phyloP scores from a whole-genome alignment of 2,329 filamentous ascomycete genomes.

The Clarireedia sp. region DNA sequence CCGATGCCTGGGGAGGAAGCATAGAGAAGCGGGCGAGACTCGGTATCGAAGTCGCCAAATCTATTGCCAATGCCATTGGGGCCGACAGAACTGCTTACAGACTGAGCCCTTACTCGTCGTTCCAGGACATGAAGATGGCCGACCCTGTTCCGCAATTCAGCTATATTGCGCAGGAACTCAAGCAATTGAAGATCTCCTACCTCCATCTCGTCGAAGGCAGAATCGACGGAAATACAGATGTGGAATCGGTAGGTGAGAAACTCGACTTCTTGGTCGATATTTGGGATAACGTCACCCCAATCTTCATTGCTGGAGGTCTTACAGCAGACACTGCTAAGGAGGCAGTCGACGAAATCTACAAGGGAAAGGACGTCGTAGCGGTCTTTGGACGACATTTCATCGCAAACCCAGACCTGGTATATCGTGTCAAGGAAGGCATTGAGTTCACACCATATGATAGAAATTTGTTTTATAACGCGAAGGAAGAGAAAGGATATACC shows the following conservation, averaged over 20 bases:
- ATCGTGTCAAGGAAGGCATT: slow-evolving; percentile 33
- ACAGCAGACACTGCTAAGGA: slow-evolving; percentile 33
- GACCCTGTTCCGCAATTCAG: slow-evolving; percentile 57
- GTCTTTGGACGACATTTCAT: slow-evolving; percentile 39
- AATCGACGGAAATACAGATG: slow-evolving; percentile 29
- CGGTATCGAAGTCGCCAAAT: slow-evolving; percentile 44
- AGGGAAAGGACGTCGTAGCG: slow-evolving; percentile 31
- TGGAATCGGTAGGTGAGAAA: slow-evolving; percentile 30
- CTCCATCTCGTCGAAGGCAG: slow-evolving; percentile 52
- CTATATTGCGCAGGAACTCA: slow-evolving; percentile 45
- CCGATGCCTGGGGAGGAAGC: slow-evolving; percentile 44
- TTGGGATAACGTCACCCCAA: slow-evolving; percentile 36
- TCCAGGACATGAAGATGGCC: slow-evolving; percentile 56
- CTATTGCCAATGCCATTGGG: slow-evolving; percentile 43
- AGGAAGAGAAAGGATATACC: slow-evolving; percentile 30
- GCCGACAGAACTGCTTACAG: slow-evolving; percentile 47
- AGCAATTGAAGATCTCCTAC: slow-evolving; percentile 48
- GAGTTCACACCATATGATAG: slow-evolving; percentile 35
- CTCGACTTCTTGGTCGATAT: slow-evolving; percentile 38
- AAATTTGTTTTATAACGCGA: slow-evolving; percentile 30
- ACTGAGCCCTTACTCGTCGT: slow-evolving; percentile 51
- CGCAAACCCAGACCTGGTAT: slow-evolving; percentile 38
- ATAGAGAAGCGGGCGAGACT: slow-evolving; percentile 45
- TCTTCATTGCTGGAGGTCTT: slow-evolving; percentile 45
- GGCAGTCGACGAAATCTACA: slow-evolving; percentile 31